Percentiles rank a stretch among this genome's conserved stretches.
phyloP scores from a whole-genome alignment of 257 asterid genomes.

The Nicotiana undulata region DNA sequence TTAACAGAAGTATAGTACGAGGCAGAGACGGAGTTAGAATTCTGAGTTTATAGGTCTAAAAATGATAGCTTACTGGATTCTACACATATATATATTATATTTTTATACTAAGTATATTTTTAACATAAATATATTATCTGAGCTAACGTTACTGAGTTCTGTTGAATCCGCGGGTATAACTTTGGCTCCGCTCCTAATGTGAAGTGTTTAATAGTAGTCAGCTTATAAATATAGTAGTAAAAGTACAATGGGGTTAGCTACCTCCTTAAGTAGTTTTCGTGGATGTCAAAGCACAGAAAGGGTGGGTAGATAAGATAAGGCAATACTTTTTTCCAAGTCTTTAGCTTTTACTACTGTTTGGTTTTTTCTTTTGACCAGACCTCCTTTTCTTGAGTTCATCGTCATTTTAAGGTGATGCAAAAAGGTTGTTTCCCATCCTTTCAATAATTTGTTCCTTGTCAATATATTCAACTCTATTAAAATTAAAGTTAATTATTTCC shows the following conservation, averaged over 20 bases:
- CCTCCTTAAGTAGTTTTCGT: background rate
- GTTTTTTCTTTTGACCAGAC: constrained; percentile 5
- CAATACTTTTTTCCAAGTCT: background rate
- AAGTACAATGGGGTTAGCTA: background rate
- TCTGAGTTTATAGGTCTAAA: no score
- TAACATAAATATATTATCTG: no score
- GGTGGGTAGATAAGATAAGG: constrained; percentile 13
- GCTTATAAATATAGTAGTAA: background rate
- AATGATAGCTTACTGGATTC: no score
- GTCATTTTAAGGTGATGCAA: constrained; percentile 1
- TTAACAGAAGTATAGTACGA: no score
- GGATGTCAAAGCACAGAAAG: background rate
- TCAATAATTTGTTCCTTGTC: constrained; percentile 4
- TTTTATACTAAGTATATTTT: no score
- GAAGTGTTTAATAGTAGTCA: no score
- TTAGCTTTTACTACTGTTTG: background rate
- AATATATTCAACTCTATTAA: background rate
- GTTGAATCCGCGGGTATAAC: no score
- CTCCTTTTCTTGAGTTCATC: background rate
- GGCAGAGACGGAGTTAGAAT: no score
- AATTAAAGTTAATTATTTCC: background rate
- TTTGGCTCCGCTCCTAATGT: no score
- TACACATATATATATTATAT: no score
- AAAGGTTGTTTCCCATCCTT: background rate
- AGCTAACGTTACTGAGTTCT: no score